These are phyloP conservation scores for Xylaria sp. DNA, from an alignment of 2,329 filamentous ascomycete genomes.

Conservation along the genomic window DNA sequence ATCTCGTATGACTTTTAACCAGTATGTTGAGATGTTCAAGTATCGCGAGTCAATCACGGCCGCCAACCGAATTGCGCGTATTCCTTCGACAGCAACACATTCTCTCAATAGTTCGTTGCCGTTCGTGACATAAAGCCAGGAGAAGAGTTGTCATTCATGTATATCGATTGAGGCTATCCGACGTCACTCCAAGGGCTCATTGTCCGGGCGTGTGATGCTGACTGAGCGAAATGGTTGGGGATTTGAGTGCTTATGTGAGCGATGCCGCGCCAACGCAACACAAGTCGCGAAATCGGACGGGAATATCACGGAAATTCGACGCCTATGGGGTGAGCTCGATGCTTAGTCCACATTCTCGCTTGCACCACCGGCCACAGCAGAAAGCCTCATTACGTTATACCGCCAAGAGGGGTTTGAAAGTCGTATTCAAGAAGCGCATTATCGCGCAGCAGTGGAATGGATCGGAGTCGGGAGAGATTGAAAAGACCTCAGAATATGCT, in stretches of 20 bases:
- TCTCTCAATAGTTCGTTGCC: constrained; percentile 53
- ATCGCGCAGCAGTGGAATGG: constrained; percentile 54
- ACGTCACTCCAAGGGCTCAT: neutral
- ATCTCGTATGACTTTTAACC: neutral
- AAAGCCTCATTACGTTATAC: constrained; percentile 53
- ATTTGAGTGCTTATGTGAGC: constrained; percentile 18
- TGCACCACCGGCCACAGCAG: constrained; percentile 44
- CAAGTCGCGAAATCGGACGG: constrained; percentile 35
- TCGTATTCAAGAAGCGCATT: neutral
- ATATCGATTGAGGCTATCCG: constrained; percentile 50
- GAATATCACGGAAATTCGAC: constrained; percentile 28
- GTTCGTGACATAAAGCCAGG: constrained; percentile 53
- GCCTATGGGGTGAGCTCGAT: constrained; percentile 45
- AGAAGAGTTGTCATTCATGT: constrained; percentile 57
- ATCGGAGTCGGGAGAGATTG: constrained; percentile 52
- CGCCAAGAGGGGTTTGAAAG: constrained; percentile 50
- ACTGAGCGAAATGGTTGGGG: constrained; percentile 38
- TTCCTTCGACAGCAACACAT: constrained; percentile 51
- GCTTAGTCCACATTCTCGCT: constrained; percentile 51
- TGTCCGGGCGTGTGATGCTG: constrained; percentile 25
- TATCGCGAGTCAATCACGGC: constrained; percentile 56
- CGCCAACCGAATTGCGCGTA: constrained; percentile 56
- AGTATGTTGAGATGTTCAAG: constrained; percentile 35
- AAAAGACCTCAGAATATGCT: constrained; percentile 50
- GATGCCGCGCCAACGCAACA: constrained; percentile 11